Evolutionary conservation across 139 green algal genomes (phyloP).

Genomic region (Chlamydomonas incerta): DNA sequence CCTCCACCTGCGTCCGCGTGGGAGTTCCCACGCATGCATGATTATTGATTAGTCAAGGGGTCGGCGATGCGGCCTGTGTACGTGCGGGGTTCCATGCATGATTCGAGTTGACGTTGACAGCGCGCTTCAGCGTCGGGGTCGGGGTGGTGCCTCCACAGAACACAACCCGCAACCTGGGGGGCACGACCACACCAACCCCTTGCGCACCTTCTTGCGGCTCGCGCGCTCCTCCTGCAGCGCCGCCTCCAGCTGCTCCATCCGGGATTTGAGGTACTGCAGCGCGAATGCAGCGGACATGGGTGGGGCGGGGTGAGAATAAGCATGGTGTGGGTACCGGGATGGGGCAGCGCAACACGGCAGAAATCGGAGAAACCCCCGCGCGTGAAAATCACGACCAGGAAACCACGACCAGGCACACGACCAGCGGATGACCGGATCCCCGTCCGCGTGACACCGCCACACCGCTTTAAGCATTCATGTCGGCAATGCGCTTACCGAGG

Average conservation of each 20-base stretch:
- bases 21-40: too few species aligned
- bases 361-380: not conserved
- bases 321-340: not conserved
- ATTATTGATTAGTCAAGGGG: too few species aligned
- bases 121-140: too few species aligned
- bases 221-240: conserved; percentile 46
- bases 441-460: not conserved
- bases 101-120: too few species aligned
- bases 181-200: too few species aligned
- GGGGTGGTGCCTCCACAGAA: too few species aligned
- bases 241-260: conserved; percentile 45
- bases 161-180: too few species aligned
- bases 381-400: not conserved
- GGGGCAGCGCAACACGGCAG: not conserved
- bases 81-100: too few species aligned
- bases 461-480: not conserved
- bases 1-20: not conserved
- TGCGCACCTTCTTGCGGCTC: conserved; percentile 28
- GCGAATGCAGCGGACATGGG: not conserved
- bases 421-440: not conserved
- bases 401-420: conserved; percentile 1
- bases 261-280: conserved; percentile 41
- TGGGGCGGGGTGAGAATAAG: not conserved
- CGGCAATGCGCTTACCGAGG: conserved; percentile 5
- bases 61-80: too few species aligned